phyloP scores from a whole-genome alignment of 306 rosid genomes.

The Castanea crenata region DNA sequence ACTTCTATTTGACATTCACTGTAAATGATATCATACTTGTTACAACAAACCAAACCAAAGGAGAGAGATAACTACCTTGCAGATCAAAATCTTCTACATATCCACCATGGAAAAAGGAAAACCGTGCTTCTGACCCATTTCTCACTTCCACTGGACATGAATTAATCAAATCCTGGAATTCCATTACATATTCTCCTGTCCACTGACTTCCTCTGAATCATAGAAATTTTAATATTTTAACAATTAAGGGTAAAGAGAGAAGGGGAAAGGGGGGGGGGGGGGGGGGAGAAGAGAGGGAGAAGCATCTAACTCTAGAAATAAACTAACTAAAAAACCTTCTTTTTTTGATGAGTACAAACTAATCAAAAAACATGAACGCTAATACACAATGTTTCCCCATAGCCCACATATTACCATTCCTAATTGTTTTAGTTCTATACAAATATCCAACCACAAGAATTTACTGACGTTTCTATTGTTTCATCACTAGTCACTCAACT shows the following conservation, averaged over 20 bases:
- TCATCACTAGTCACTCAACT: not conserved
- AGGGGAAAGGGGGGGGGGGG: rapidly evolving
- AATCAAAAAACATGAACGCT: not conserved
- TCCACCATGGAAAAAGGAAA: constrained; percentile 80
- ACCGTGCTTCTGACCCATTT: constrained; percentile 60
- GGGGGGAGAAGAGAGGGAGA: too few species aligned
- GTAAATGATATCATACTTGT: not conserved
- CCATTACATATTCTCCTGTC: constrained; percentile 85
- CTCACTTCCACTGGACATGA: constrained; percentile 37
- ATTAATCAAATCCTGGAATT: constrained; percentile 60
- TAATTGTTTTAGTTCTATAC: not conserved
- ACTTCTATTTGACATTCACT: too few species aligned
- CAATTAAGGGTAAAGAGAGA: not conserved
- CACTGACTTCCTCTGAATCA: constrained; percentile 71
- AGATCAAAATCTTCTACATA: constrained; percentile 68
- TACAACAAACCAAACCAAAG: constrained; percentile 12
- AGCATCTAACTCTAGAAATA: constrained; percentile 8
- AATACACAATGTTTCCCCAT: not conserved
- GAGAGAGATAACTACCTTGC: constrained; percentile 47
- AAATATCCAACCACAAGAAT: not conserved
- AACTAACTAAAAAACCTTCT: not conserved
- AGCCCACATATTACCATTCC: not conserved
- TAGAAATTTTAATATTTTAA: constrained; percentile 16
- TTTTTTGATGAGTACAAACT: not conserved
- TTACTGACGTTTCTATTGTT: not conserved